Evolutionary conservation across 768 basidiomycete genomes (phyloP).

Genomic region (Lactarius tabidus): DNA sequence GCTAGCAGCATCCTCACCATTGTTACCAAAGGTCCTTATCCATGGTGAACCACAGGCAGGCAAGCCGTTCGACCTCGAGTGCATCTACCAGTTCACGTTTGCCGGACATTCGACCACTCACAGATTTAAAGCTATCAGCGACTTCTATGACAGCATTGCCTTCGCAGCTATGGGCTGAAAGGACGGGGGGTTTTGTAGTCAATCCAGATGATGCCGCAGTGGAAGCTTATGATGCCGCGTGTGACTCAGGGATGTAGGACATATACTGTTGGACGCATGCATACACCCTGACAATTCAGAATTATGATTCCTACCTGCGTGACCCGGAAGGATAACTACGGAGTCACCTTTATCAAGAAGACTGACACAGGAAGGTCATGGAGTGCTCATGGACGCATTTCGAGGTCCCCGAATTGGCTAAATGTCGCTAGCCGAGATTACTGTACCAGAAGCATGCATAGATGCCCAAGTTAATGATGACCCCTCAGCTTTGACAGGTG

Average conservation of each 20-base stretch:
- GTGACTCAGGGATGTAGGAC: not conserved
- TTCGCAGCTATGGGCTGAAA: not conserved
- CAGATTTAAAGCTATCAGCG: constrained; percentile 2
- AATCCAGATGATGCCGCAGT: not conserved
- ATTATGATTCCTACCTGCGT: not conserved
- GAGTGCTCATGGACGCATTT: no score
- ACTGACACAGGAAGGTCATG: not conserved
- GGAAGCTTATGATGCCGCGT: not conserved
- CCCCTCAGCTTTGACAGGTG: not conserved
- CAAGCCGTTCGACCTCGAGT: constrained; percentile 6
- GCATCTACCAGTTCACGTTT: constrained; percentile 10
- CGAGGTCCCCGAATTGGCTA: no score
- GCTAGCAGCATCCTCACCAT: not conserved
- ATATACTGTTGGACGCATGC: not conserved
- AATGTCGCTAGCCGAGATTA: not conserved
- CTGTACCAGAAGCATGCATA: not conserved
- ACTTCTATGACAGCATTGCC: constrained; percentile 1
- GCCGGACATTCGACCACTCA: not conserved
- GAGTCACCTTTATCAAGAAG: not conserved
- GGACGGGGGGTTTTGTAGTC: not conserved
- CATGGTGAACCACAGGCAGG: constrained; percentile 4
- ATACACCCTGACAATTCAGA: not conserved
- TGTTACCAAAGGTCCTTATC: not conserved
- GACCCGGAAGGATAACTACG: not conserved
- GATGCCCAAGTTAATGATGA: not conserved